Conservation (phyloP, 2,329 filamentous ascomycete genomes). For the Parafenestella ontariensis region DNA sequence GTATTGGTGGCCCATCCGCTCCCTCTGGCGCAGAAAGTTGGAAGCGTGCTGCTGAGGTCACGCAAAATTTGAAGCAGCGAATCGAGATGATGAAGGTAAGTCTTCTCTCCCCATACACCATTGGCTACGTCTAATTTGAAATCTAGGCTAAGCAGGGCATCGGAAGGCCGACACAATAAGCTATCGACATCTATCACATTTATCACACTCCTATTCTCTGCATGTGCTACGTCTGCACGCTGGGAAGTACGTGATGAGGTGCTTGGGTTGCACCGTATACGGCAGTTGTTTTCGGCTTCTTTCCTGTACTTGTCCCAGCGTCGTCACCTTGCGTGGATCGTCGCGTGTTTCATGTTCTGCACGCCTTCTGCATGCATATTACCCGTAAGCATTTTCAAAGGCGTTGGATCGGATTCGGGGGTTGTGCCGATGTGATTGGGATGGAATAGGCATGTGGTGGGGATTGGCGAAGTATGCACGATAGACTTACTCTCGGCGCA, state of each 20-base stretch:
- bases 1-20: conserved; percentile 36
- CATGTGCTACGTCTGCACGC: neutral
- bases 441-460: conserved; percentile 3
- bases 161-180: conserved; percentile 31
- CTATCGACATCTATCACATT: neutral
- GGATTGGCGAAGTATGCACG: neutral
- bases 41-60: conserved; percentile 96
- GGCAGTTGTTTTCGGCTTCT: neutral
- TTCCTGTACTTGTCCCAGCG: neutral
- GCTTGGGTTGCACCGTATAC: neutral
- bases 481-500: neutral
- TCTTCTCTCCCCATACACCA: conserved; percentile 3
- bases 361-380: conserved; percentile 13
- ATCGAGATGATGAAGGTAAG: conserved; percentile 97
- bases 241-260: neutral
- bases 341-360: conserved; percentile 2
- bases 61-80: conserved; percentile 93
- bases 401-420: conserved; percentile 8
- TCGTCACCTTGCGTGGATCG: conserved; percentile 6
- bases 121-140: conserved; percentile 16
- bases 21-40: conserved; percentile 74
- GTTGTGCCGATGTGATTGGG: conserved; percentile 15
- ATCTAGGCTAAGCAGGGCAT: conserved; percentile 49
- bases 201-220: neutral
- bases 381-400: conserved; percentile 16